A percentile compares a stretch with the other conserved stretches of the same genome.
phyloP scores from a whole-genome alignment of 495 filamentous ascomycete species.

The Penicillium bovifimosum region DNA sequence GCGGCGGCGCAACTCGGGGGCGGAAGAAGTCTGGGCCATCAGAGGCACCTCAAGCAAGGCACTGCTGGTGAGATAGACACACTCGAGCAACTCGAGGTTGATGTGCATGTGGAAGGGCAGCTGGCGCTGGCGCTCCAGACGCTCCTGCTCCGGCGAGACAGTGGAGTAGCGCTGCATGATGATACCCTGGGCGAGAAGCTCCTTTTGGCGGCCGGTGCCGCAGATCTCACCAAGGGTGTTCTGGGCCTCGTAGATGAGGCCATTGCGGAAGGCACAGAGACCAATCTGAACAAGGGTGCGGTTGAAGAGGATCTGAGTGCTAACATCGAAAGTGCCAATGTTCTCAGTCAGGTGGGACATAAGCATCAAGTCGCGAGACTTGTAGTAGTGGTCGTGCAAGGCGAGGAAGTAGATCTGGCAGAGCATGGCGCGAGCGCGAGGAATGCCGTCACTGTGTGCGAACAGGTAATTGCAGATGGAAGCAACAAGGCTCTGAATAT shows the following conservation, averaged over 20 bases:
- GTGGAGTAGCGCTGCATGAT: slow-evolving; percentile 95
- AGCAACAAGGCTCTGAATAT: slow-evolving; percentile 72
- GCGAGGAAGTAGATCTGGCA: slow-evolving; percentile 98
- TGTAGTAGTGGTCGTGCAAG: slow-evolving; percentile 95
- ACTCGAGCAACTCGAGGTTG: slow-evolving; percentile 96
- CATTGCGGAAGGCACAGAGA: slow-evolving; percentile 94
- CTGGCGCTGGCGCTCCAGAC: slow-evolving; percentile 91
- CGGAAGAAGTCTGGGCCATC: slow-evolving; percentile 90
- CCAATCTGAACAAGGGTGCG: slow-evolving; percentile 96
- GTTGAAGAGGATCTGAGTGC: slow-evolving; percentile 98
- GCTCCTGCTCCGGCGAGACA: slow-evolving; percentile 94
- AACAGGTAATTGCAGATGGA: slow-evolving; percentile 93
- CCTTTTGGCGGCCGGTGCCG: slow-evolving; percentile 94
- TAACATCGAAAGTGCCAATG: slow-evolving; percentile 90
- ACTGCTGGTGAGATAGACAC: slow-evolving; percentile 95
- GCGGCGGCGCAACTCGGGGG: slow-evolving; percentile 93
- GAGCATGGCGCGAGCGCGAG: slow-evolving; percentile 93
- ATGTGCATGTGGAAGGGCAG: slow-evolving; percentile 99
- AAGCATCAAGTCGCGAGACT: slow-evolving; percentile 95
- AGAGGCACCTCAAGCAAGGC: slow-evolving; percentile 98
- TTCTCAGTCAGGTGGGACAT: slow-evolving; percentile 99
- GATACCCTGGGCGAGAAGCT: slow-evolving; percentile 93
- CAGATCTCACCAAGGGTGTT: slow-evolving; percentile 96
- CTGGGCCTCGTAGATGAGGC: slow-evolving; percentile 94
- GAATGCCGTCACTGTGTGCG: slow-evolving; percentile 86